Evolutionary conservation across 345 rosid species (phyloP).

Genomic region (Abelmoschus esculentus): DNA sequence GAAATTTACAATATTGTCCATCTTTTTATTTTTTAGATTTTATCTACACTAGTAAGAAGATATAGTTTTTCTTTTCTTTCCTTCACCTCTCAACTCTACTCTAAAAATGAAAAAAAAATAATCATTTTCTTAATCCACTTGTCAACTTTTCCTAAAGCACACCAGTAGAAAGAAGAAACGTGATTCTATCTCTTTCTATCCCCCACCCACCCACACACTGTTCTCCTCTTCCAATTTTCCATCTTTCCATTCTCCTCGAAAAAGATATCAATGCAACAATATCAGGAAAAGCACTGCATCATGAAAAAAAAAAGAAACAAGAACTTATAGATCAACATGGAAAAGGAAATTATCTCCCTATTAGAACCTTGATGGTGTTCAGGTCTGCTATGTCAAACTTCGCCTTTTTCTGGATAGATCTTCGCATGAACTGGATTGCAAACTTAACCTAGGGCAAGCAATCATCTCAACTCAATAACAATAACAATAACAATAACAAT

Average conservation of each 20-base stretch:
- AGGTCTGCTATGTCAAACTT: slow-evolving; percentile 75
- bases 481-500: neutral
- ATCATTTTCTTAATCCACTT: neutral
- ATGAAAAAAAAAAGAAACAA: neutral
- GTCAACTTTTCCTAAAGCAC: neutral
- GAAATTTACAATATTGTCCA: neutral
- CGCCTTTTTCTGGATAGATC: slow-evolving; percentile 71
- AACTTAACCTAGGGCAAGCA: slow-evolving; percentile 60
- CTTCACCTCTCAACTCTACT: neutral
- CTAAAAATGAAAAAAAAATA: neutral
- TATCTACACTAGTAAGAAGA: neutral
- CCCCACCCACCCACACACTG: neutral
- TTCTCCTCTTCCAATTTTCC: neutral
- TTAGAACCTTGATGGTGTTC: slow-evolving; percentile 68
- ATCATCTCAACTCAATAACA: neutral
- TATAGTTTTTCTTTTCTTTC: neutral
- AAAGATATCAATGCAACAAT: neutral
- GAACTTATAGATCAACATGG: neutral
- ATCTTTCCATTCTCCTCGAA: neutral
- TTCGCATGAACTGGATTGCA: slow-evolving; percentile 83
- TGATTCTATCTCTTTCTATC: neutral
- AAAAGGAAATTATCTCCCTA: slow-evolving; percentile 4
- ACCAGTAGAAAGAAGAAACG: neutral
- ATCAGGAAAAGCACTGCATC: neutral
- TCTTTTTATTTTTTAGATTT: neutral